phyloP scores from a whole-genome alignment of 257 asterid species.

The Gynochthodes officinalis region DNA sequence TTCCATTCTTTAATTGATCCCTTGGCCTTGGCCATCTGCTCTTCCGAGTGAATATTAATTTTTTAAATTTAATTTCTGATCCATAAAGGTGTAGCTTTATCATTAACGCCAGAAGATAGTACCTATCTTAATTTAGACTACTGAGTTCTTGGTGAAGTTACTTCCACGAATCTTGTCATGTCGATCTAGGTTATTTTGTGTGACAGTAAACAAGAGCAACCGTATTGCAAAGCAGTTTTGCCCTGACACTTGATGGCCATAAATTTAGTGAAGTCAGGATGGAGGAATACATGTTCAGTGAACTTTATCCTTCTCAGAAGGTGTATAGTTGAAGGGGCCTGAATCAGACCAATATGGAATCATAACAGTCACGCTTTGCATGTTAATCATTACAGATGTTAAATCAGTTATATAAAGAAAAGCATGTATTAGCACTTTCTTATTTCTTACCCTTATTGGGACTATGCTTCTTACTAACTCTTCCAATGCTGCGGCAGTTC shows the following conservation, averaged over 20 bases:
- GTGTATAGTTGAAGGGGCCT: not conserved
- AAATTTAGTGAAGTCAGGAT: not conserved
- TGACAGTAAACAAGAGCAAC: not conserved
- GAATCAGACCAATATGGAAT: not conserved
- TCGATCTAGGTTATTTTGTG: not conserved
- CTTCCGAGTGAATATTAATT: no score
- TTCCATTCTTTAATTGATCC: not conserved
- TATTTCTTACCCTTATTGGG: not conserved
- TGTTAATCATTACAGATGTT: not conserved
- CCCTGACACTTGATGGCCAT: not conserved
- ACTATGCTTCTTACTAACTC: slow-evolving; percentile 10
- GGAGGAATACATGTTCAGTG: not conserved
- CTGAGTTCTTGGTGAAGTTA: not conserved
- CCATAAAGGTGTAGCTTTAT: not conserved
- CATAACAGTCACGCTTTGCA: not conserved
- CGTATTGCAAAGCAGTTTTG: not conserved
- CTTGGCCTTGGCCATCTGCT: no score
- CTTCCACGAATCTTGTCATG: not conserved
- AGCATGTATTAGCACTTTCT: not conserved
- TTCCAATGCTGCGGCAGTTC: slow-evolving; percentile 32
- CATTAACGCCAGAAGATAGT: not conserved
- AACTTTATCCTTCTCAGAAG: not conserved
- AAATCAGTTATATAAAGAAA: not conserved
- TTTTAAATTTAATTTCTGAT: no score
- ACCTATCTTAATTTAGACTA: not conserved